phyloP scores from a whole-genome alignment of 805 yeast species.

The Sugiyamaella mastotermitis region DNA sequence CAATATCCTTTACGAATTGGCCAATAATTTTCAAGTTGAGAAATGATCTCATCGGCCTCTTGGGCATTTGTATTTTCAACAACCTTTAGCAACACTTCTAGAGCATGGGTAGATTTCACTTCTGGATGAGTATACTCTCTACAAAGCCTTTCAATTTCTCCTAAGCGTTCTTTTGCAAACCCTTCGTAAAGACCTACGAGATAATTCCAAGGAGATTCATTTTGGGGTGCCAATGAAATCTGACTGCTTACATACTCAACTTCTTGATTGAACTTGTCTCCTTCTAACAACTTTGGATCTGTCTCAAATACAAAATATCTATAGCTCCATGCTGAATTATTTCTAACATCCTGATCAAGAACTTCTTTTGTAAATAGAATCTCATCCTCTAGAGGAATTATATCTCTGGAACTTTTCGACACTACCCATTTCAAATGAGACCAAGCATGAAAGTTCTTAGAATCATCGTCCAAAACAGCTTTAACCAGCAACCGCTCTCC shows the following conservation, averaged over 20 bases:
- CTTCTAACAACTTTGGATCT: conserved; percentile 7
- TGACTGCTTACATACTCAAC: conserved; percentile 42
- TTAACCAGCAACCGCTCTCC: conserved; percentile 63
- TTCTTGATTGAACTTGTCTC: conserved; percentile 39
- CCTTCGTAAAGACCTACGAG: conserved; percentile 49
- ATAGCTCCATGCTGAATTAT: conserved; percentile 93
- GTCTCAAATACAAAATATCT: conserved; percentile 49
- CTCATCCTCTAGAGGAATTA: conserved; percentile 1
- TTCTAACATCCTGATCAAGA: conserved; percentile 57
- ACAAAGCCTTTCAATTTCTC: conserved; percentile 4
- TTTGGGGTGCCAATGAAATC: conserved; percentile 65
- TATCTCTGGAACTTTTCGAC: not conserved
- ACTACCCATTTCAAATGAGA: conserved; percentile 84
- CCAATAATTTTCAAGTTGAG: conserved; percentile 50
- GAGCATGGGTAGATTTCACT: conserved; percentile 51
- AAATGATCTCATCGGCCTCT: conserved; percentile 42
- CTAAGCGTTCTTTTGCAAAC: conserved; percentile 1
- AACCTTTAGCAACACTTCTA: conserved; percentile 55
- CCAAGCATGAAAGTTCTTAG: conserved; percentile 97
- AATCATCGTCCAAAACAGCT: conserved; percentile 67
- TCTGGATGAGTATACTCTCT: conserved; percentile 17
- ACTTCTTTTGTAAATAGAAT: not conserved
- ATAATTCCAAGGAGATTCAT: conserved; percentile 84
- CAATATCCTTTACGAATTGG: conserved; percentile 61
- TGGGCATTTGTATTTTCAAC: conserved; percentile 31